Evolutionary conservation across 768 basidiomycete genomes (phyloP), one percentile per base, ranked within the genome.

Genomic region (Lactarius vividus): DNA sequence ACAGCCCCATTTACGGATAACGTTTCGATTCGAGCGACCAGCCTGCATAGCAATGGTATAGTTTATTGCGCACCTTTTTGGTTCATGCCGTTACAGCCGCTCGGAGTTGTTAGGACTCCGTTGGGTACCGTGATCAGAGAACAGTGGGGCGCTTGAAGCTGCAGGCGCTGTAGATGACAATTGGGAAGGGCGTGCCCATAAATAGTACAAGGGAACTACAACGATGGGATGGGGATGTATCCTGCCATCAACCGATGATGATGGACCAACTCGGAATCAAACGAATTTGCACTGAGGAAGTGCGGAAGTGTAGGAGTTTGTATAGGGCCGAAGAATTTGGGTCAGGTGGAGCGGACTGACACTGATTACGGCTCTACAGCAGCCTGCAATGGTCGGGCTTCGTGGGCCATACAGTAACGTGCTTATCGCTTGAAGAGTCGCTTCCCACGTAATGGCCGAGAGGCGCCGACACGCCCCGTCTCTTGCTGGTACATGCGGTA

Each of bases 401-500:
- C 4, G 44, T 16, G 20, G 20, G 20, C 40, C 35, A 37, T 37
- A 37, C 35, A 37, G 23, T 57, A 53, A 53, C 63, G 57, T 37
- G 64, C 64, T 69, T 57, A 70, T 61, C 69, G 67, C 7, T 55
- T 65, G 73, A 96, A 96, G 57, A 94, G 75, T 66, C 82, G 86
- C 76, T 91, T 91, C 33, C 85, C 81, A 63, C 85, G 79, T 62
- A 90, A 70, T 1, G 91, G 88, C 53, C 88, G 79, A 9, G 91
- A 90, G 46, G 91, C 85, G 0, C 92, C 93, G 2, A 94, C 89
- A 49, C 85, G 82, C 6, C 93, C 94, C 0, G 89, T 87, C 74
- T 93, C 91, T 57, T 85, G 79, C 72, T 92, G 89, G 72, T 95
- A 96, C 71, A 86, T 78, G 31, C 91, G 79, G 72, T 96, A 94